Conservation (phyloP, 208 protist species). For the Wallacemonas sp. region DNA sequence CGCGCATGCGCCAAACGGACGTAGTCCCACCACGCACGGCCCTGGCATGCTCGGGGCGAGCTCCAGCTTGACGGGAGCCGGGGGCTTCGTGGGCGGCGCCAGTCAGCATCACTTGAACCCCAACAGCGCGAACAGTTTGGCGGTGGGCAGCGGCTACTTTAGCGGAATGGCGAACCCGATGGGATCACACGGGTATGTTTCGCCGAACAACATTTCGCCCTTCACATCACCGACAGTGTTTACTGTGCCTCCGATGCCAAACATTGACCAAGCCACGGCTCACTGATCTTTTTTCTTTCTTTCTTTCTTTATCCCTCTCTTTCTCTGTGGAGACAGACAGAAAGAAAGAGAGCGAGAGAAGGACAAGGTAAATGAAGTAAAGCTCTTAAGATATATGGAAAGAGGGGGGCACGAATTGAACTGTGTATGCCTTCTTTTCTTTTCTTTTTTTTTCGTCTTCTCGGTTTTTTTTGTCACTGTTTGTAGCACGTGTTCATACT, state of each 20-base stretch:
- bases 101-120: background rate
- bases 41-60: background rate
- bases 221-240: conserved; percentile 18
- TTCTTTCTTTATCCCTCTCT: conserved; percentile 4
- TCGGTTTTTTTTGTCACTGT: too few species aligned
- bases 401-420: too few species aligned
- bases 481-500: too few species aligned
- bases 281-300: background rate
- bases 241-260: conserved; percentile 15
- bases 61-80: background rate
- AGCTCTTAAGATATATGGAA: too few species aligned
- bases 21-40: conserved; percentile 1
- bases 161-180: background rate
- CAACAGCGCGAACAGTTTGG: background rate
- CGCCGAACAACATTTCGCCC: background rate
- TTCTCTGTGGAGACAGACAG: too few species aligned
- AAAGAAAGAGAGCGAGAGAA: too few species aligned
- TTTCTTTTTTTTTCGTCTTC: too few species aligned
- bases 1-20: conserved; percentile 5
- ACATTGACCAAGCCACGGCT: background rate
- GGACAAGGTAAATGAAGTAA: too few species aligned
- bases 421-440: too few species aligned
- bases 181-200: conserved; percentile 2
- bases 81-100: background rate
- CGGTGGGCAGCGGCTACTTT: conserved; percentile 4